Evolutionary conservation across 345 rosid genomes (phyloP), one percentile per base, ranked within the genome.

Genomic region (Bruguiera gymnorhiza): DNA sequence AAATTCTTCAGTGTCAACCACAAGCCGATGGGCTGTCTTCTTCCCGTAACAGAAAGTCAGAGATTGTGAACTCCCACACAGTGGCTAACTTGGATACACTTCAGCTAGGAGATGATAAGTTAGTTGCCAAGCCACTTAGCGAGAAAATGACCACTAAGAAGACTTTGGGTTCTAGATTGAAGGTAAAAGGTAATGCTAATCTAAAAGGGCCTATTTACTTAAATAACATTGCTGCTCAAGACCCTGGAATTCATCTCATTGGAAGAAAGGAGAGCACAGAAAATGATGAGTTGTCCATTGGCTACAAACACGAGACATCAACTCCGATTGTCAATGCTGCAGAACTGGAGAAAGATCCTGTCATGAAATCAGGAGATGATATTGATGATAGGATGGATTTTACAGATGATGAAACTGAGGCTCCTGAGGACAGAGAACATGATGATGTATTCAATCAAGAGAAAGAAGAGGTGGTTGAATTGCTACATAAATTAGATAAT

Each of bases 131-230:
- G 72, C 84, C 73, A 37, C 54, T 46, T 48, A 78, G 68, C 79
- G 87, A 79, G 82, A 86, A 83, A 80, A 61, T 48, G 66, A 66
- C 75, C 74, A 62, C 77, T 63, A 87, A 76, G 78, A 92, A 83
- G 84, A 85, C 83, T 30, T 76, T 85, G 74, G 90, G 94, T 71
- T 73, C 87, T 31, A 77, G 85, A 80, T 71, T 82, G 66, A 88
- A 86, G 73, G 32, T 78, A 58, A 75, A 59, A 62, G 75, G 65
- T 37, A 34, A 77, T 70, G 77, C 78, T 36, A 86, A 78, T 66
- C 69, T 67, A 70, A 90, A 87, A 80, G 86, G 94, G 63, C 82
- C 94, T 26, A 79, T 90, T 68, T 86, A 71, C 87, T 68, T 73
- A 20, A 86, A 78, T 8, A 80, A 80, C 66, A 27, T 67, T 78